A percentile compares a stretch with the other conserved stretches of the same genome.
phyloP scores from a whole-genome alignment of 1,284 basidiomycete species.

The Anthracocystis panici-leucophaei region DNA sequence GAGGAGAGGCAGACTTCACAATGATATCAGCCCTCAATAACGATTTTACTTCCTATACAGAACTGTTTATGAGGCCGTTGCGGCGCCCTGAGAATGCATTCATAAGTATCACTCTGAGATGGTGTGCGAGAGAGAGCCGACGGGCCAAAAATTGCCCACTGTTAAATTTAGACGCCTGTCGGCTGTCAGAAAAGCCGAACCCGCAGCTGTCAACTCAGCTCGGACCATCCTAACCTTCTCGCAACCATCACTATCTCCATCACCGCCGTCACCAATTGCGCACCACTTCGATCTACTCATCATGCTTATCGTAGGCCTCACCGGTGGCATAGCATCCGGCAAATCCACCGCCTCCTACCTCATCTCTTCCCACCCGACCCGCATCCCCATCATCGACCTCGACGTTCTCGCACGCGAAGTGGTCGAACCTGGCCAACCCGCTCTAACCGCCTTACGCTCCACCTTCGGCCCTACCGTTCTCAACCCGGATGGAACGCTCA shows the following conservation, averaged over 20 bases:
- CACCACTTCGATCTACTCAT: not conserved
- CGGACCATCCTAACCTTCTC: conserved; percentile 8
- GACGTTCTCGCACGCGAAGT: conserved; percentile 89
- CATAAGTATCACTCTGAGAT: not conserved
- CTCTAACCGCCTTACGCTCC: conserved; percentile 77
- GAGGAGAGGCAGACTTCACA: too few relatives aligned
- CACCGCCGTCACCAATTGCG: not conserved
- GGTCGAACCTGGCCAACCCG: conserved; percentile 85
- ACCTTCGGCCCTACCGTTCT: conserved; percentile 82
- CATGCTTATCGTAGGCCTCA: conserved; percentile 83
- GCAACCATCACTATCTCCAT: conserved; percentile 1
- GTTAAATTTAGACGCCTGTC: not conserved
- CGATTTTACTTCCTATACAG: not conserved
- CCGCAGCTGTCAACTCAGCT: conserved; percentile 8
- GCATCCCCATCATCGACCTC: conserved; percentile 87
- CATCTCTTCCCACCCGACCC: conserved; percentile 74
- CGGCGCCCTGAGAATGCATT: not conserved
- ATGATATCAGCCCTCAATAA: not conserved
- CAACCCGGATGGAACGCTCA: conserved; percentile 78
- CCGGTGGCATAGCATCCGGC: conserved; percentile 95
- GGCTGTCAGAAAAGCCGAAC: not conserved
- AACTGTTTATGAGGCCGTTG: not conserved
- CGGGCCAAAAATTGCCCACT: not conserved
- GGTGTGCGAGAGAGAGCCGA: not conserved
- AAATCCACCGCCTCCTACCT: conserved; percentile 84